These are phyloP conservation scores for Nicotiana obtusifolia DNA, from an alignment of 257 asterid species.

Conservation along the genomic window DNA sequence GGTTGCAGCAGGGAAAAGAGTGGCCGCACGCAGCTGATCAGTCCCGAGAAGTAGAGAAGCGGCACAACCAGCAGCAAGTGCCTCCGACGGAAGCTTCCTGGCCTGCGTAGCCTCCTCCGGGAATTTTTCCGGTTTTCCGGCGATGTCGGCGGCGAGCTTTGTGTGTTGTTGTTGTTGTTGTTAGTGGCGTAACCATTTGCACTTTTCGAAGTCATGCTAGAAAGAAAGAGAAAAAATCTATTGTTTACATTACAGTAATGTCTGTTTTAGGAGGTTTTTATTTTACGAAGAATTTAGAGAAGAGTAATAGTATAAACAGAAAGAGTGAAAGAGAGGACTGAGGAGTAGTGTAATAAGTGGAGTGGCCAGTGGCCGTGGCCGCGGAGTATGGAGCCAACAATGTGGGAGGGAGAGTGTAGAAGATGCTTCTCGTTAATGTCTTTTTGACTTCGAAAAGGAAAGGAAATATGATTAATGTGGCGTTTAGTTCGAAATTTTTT, in stretches of 20 bases:
- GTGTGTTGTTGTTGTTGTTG: background rate
- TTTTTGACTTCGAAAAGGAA: no score
- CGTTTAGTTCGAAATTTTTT: no score
- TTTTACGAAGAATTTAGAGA: no score
- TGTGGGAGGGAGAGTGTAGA: no score
- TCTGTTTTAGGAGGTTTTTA: background rate
- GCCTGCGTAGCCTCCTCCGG: constrained; percentile 19
- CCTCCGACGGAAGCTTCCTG: constrained; percentile 8
- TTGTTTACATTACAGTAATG: background rate
- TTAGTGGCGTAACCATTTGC: background rate
- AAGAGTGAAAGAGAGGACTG: background rate
- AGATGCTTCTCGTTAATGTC: no score
- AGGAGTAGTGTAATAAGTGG: background rate
- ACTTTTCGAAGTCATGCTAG: background rate
- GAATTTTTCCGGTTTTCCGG: constrained; percentile 2
- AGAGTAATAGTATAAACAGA: no score
- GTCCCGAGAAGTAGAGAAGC: constrained; percentile 50
- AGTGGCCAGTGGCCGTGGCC: background rate
- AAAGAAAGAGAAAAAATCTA: background rate
- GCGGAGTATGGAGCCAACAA: background rate
- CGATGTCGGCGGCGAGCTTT: constrained; percentile 8
- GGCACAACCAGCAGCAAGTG: constrained; percentile 11
- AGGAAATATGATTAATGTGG: no score
- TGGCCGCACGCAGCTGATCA: constrained; percentile 65
- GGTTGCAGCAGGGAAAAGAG: constrained; percentile 42